Evolutionary conservation across 805 yeast species (phyloP).

Genomic region (Sugiyamaella americana): DNA sequence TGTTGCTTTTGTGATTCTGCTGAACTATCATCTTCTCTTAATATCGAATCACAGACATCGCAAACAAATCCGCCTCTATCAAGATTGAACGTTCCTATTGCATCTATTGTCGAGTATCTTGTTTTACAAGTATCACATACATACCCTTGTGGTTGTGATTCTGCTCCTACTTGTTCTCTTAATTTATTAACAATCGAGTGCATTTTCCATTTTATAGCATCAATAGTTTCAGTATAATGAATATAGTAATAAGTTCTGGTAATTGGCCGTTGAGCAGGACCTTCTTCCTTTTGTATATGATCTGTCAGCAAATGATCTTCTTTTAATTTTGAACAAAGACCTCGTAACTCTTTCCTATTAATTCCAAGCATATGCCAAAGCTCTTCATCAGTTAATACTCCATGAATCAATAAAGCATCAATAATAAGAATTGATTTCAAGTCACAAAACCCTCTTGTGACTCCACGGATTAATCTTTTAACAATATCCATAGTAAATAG

Average conservation of each 20-base stretch:
- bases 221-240: slow-evolving; percentile 89
- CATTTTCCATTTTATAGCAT: slow-evolving; percentile 93
- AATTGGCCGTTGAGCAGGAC: slow-evolving; percentile 56
- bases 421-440: slow-evolving; percentile 74
- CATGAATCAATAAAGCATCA: slow-evolving; percentile 83
- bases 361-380: slow-evolving; percentile 72
- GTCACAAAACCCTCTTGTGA: slow-evolving; percentile 81
- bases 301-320: slow-evolving; percentile 76
- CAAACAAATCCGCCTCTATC: slow-evolving; percentile 79
- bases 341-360: slow-evolving; percentile 72
- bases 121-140: slow-evolving; percentile 81
- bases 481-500: slow-evolving; percentile 36
- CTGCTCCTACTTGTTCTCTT: slow-evolving; percentile 76
- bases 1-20: slow-evolving; percentile 77
- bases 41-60: slow-evolving; percentile 68
- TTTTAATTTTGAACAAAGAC: slow-evolving; percentile 69
- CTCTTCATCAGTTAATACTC: slow-evolving; percentile 90
- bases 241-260: slow-evolving; percentile 79
- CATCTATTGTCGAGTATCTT: slow-evolving; percentile 80
- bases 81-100: slow-evolving; percentile 70
- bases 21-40: slow-evolving; percentile 84
- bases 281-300: slow-evolving; percentile 49
- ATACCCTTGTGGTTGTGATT: slow-evolving; percentile 89
- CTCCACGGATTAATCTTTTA: slow-evolving; percentile 61
- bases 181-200: slow-evolving; percentile 74